These are phyloP conservation scores for Boletus sp. DNA, from an alignment of 1,284 basidiomycete species.

Conservation along the genomic window DNA sequence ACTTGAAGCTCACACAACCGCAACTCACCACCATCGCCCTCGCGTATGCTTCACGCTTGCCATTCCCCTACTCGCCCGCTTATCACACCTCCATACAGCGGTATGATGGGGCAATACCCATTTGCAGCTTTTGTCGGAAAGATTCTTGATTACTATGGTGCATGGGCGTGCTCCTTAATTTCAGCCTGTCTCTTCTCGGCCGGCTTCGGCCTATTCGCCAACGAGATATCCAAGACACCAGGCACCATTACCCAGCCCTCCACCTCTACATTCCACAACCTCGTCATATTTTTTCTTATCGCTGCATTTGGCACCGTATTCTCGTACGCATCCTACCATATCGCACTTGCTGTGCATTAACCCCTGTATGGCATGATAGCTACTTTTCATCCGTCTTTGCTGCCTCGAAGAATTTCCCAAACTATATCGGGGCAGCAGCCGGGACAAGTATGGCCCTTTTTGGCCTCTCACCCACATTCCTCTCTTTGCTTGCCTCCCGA, in stretches of 20 bases:
- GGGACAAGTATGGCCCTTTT: slow-evolving; percentile 68
- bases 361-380: slow-evolving; percentile 34
- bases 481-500: slow-evolving; percentile 59
- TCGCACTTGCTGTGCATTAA: slow-evolving; percentile 1
- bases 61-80: not conserved
- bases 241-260: slow-evolving; percentile 38
- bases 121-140: slow-evolving; percentile 58
- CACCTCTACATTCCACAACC: slow-evolving; percentile 44
- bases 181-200: slow-evolving; percentile 54
- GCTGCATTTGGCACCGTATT: slow-evolving; percentile 64
- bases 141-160: slow-evolving; percentile 54
- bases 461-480: slow-evolving; percentile 70
- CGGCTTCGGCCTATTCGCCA: slow-evolving; percentile 60
- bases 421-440: slow-evolving; percentile 59
- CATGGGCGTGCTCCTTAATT: slow-evolving; percentile 61
- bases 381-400: slow-evolving; percentile 72
- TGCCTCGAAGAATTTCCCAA: slow-evolving; percentile 66
- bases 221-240: slow-evolving; percentile 46
- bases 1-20: slow-evolving; percentile 63
- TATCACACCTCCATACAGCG: slow-evolving; percentile 37
- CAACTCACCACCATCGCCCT: slow-evolving; percentile 75
- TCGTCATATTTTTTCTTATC: slow-evolving; percentile 58
- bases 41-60: slow-evolving; percentile 41
- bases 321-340: slow-evolving; percentile 48
- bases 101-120: slow-evolving; percentile 68